Evolutionary conservation across 805 yeast genomes (phyloP), one percentile per base, ranked within the genome.

Genomic region (Saturnispora besseyi): DNA sequence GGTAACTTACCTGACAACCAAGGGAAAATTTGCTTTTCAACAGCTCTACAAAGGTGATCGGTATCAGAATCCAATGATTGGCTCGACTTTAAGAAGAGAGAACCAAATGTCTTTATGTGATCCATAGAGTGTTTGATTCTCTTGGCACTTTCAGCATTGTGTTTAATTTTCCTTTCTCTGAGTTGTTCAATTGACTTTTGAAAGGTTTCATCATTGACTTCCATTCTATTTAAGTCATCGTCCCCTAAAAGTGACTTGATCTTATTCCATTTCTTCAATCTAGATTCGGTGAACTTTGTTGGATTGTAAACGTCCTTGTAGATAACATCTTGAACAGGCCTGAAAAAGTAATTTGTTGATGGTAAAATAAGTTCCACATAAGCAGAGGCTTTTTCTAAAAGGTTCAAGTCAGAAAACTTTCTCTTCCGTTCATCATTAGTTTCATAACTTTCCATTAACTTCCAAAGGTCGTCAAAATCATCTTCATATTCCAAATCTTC

Each of bases 1-100:
- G 79, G 78, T 29, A 60, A 60, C 31, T 59, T 48, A 33, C 64
- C 64, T 1, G 72, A 61, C 37, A 75, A 56, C 76, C 76, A 75
- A 1, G 71, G 73, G 51, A 71, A 73, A 15, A 73, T 54, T 28
- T 60, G 51, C 5, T 58, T 34, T 5, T 56, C 45, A n/a, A 53
- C 54, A 5, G 37, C n/a, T 10, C 40, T 28, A 46, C 67, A 62
- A 11, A 33, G 29, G 48, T 34, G 11, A 43, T 31, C 45, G 6
- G 43, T 21, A 24, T 50, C 41, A n/a, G 45, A 21, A 12, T 46
- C 41, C 5, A 48, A 15, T 4, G 28, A 15, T 12, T 12, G 13
- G 5, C 11, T 9, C 15, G 37, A 46, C 22, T 53, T 50, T 21
- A 65, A 48, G 46, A 62, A 59, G 2, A 62, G 42, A 7, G 55